Evolutionary conservation across 129 eudicot genomes (phyloP), one percentile per base, ranked within the genome.

Genomic region (Arctium minus): DNA sequence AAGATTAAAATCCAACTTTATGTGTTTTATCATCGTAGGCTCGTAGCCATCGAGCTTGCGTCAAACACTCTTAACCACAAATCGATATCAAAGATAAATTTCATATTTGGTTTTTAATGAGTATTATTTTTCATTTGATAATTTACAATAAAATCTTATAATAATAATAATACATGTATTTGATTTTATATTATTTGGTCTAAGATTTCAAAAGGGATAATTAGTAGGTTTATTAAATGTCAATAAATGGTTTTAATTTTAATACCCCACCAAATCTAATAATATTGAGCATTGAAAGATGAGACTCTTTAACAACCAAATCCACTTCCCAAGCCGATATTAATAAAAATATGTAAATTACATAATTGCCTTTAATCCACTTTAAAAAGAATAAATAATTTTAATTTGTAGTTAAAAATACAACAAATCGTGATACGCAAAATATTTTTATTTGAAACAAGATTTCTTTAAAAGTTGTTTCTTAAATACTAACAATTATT

Each of bases 191-290:
- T 17, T 60, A n/a, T 5, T 15, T 6, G 30, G 29, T n/a, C 68
- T 17, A 17, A 60, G 7, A 60, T 60, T n/a, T 60, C 39, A 38
- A 78, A 64, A 38, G 36, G 32, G 6, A 37, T 78, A 64, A 22
- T 64, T 37, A 22, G 50, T 36, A 36, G 56, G 10, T 15, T 18
- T 78, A 37, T 10, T 78, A 27, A 64, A 22, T 37, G 8, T 30
- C 40, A 78, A 17, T 64, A 64, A 65, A 38, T 78, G 50, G 37
- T 37, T 22, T 18, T 65, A 38, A 64, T 78, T 65, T 22, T 37
- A 78, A 27, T 64, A 64, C 32, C 80, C 72, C 39, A 78, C 81
- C 81, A 65, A 37, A 65, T 78, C 74, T 38, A 38, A 78, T 38
- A 38, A 78, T 37, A 29, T 78, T 78, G 74, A 64, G 68, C 35